A percentile compares a stretch with the other conserved stretches of the same genome.
Conservation (phyloP, 768 basidiomycete genomes). For the Lanmaoa rubissima region DNA sequence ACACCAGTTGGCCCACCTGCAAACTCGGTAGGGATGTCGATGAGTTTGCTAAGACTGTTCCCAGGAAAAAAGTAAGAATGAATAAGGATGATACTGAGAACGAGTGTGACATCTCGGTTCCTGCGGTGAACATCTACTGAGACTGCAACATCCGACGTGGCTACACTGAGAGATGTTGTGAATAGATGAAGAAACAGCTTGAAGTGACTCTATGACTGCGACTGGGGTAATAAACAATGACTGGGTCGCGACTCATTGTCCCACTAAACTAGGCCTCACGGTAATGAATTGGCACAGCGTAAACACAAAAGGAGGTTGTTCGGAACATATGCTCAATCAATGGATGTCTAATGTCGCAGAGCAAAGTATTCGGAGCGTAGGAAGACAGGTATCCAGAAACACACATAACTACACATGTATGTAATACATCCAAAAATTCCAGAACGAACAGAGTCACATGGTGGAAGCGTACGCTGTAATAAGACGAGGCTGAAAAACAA, state of each 20-base stretch:
- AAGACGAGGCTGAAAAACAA: conserved; percentile 9
- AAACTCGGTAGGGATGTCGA: conserved; percentile 8
- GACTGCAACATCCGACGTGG: conserved; percentile 20
- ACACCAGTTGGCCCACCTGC: conserved; percentile 9
- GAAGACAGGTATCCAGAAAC: conserved; percentile 37
- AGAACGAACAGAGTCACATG: conserved; percentile 29
- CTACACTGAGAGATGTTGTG: neutral
- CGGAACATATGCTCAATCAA: neutral
- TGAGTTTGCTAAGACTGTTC: conserved; percentile 6
- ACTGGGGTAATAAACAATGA: neutral
- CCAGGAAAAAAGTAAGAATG: conserved; percentile 10
- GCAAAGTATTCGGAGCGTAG: conserved; percentile 20
- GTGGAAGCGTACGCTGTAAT: conserved; percentile 19
- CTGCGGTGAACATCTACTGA: conserved; percentile 9
- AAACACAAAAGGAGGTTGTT: neutral
- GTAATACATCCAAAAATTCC: conserved; percentile 36
- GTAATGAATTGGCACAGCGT: neutral
- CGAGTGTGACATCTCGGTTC: conserved; percentile 19
- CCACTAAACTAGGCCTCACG: neutral
- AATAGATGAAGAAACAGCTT: neutral
- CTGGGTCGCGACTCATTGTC: neutral
- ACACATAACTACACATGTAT: conserved; percentile 37
- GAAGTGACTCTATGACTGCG: neutral
- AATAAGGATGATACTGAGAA: conserved; percentile 9
- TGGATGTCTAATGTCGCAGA: conserved; percentile 7